Conservation (phyloP, 2,329 filamentous ascomycete species). For the Nemania bipapillata region DNA sequence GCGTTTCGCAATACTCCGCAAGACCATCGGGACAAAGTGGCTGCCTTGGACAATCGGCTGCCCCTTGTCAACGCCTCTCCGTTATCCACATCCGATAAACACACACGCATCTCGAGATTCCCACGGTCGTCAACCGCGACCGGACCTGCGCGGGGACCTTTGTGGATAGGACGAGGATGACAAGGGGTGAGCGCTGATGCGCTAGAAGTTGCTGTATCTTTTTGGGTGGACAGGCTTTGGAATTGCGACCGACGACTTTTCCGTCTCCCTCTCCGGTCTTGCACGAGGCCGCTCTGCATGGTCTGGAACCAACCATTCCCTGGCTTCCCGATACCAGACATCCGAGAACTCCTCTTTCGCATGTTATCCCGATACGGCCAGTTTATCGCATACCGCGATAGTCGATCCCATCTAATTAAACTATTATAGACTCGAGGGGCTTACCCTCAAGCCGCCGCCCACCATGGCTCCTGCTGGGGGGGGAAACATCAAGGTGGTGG, state of each 20-base stretch:
- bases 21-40: neutral
- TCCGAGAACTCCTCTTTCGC: slow-evolving; percentile 25
- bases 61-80: slow-evolving; percentile 25
- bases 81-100: slow-evolving; percentile 6
- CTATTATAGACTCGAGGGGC: slow-evolving; percentile 42
- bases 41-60: slow-evolving; percentile 15
- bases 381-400: slow-evolving; percentile 45
- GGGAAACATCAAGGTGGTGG: slow-evolving; percentile 99
- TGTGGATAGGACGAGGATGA: slow-evolving; percentile 32
- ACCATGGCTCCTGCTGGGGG: slow-evolving; percentile 76
- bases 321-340: slow-evolving; percentile 3
- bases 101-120: slow-evolving; percentile 9
- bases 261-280: neutral
- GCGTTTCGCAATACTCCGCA: slow-evolving; percentile 16
- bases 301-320: neutral
- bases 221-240: slow-evolving; percentile 31
- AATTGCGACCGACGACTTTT: slow-evolving; percentile 17
- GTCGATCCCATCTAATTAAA: slow-evolving; percentile 36
- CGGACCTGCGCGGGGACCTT: slow-evolving; percentile 6
- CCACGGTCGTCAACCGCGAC: slow-evolving; percentile 4
- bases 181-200: slow-evolving; percentile 37
- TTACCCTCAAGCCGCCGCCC: slow-evolving; percentile 41
- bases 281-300: slow-evolving; percentile 13
- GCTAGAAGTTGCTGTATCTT: slow-evolving; percentile 27
- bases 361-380: slow-evolving; percentile 35